Evolutionary conservation across 2,329 filamentous ascomycete genomes (phyloP), one percentile per base, ranked within the genome.

Genomic region (Cadophora malorum): DNA sequence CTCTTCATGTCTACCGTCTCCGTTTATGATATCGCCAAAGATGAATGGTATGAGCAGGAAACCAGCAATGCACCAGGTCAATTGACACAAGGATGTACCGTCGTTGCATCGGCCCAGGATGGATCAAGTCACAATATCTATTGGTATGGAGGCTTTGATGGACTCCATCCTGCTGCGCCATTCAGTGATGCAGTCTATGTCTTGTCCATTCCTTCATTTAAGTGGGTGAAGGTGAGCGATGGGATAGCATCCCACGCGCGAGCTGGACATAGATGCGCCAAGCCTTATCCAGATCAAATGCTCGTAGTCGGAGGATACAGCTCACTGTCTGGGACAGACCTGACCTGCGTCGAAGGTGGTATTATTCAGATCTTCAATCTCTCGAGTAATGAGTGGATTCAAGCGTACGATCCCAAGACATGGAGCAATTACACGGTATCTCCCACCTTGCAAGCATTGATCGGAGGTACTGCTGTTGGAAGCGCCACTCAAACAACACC

Each of bases 111-210:
- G 10, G 88, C 90, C 19, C 85, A 90, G 25, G 90, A 92, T 76
- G 90, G 90, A 4, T 91, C 88, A 25, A 91, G 88, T 25, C 92
- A 92, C 75, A 91, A 94, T 74, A 86, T 94, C 62, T 93, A 93
- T 79, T 86, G 94, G 82, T 94, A 91, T 75, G 91, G 90, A 19
- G 91, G 91, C 0, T 94, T 91, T 75, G 80, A 88, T 67, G 88
- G 86, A 0, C 71, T 88, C 6, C 67, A 84, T 66, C 33, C 68
- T 0, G 63, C 55, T 0, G 68, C 79, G 0, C 69, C 77, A 19
- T 91, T 93, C 76, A 91, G 90, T 70, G 85, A 89, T 41, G 90
- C 93, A 75, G 87, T 91, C 79, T 93, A 89, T 86, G 91, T 93
- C 70, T 80, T 93, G 31, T 90, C 89, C 3, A 82, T 93, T 38